Percentiles rank a stretch among this genome's conserved stretches.
Evolutionary conservation across 2,329 filamentous ascomycete species (phyloP).

Genomic region (Sporothrix euskadiensis): DNA sequence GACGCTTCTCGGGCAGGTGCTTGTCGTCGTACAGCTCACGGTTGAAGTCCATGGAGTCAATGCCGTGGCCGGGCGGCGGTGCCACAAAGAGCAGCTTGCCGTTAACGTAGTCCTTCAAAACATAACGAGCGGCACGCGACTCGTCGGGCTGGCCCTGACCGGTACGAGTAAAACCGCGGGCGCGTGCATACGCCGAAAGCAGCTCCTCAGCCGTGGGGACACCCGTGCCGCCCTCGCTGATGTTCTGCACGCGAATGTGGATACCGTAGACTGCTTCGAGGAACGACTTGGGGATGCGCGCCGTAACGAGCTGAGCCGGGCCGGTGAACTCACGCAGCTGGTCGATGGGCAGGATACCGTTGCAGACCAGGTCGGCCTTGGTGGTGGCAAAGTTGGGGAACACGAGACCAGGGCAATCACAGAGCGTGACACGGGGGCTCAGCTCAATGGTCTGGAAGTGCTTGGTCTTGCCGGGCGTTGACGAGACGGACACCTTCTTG

Average conservation of each 20-base stretch:
- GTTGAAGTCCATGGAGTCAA: conserved; percentile 80
- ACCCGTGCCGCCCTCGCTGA: conserved; percentile 92
- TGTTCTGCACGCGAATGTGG: conserved; percentile 73
- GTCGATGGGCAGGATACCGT: conserved; percentile 92
- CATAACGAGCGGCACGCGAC: conserved; percentile 81
- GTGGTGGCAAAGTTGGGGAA: conserved; percentile 98
- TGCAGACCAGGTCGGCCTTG: conserved; percentile 94
- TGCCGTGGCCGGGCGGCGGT: conserved; percentile 67
- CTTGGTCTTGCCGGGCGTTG: conserved; percentile 97
- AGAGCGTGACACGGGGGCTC: conserved; percentile 83
- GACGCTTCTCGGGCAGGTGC: conserved; percentile 80
- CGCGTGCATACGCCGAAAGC: conserved; percentile 80
- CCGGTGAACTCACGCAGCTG: conserved; percentile 92
- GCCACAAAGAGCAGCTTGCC: conserved; percentile 92
- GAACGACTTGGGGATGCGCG: conserved; percentile 83
- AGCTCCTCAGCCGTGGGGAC: conserved; percentile 81
- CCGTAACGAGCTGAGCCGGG: conserved; percentile 77
- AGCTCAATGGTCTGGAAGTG: conserved; percentile 98
- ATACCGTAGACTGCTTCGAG: conserved; percentile 94
- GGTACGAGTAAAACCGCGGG: conserved; percentile 85
- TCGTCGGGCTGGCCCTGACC: conserved; percentile 91
- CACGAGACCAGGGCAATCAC: conserved; percentile 97
- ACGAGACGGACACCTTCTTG: conserved; percentile 97
- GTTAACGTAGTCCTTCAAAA: conserved; percentile 96
- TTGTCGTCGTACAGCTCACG: conserved; percentile 79